A percentile compares a stretch with the other conserved stretches of the same genome.
Conservation (phyloP, 441 rosid genomes). For the Euphorbia schlechtendalii region DNA sequence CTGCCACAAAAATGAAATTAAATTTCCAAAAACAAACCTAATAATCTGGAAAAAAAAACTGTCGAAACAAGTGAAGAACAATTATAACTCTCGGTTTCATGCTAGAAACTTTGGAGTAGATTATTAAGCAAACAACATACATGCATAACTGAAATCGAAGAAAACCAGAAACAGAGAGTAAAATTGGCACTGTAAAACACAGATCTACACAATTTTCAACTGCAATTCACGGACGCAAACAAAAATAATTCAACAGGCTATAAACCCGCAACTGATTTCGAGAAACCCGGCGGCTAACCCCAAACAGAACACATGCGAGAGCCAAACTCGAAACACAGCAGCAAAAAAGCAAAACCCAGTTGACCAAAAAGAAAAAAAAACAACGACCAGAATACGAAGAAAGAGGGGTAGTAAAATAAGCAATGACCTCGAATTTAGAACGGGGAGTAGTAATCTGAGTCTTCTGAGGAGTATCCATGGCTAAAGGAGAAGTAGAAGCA, state of each 20-base stretch:
- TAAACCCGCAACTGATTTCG: too few species aligned
- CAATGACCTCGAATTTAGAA: constrained; percentile 62
- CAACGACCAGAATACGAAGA: background rate
- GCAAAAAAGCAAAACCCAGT: constrained; percentile 9
- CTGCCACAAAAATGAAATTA: background rate
- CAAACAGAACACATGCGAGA: too few species aligned
- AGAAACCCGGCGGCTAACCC: too few species aligned
- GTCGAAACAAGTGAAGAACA: background rate
- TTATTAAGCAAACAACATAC: background rate
- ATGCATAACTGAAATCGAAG: too few species aligned
- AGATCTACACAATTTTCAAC: constrained; percentile 25
- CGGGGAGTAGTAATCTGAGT: constrained; percentile 49
- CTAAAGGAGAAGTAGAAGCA: constrained; percentile 21
- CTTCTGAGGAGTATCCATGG: constrained; percentile 61
- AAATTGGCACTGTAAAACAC: constrained; percentile 2
- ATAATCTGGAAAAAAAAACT: background rate
- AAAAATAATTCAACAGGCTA: too few species aligned
- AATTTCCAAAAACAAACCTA: background rate
- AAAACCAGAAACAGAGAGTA: too few species aligned
- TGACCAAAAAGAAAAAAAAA: background rate
- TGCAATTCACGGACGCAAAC: too few species aligned
- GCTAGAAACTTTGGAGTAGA: background rate
- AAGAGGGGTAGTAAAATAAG: background rate
- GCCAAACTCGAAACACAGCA: too few species aligned
- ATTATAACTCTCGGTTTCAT: background rate